Conservation (phyloP, 805 yeast species). For the Saccharomyces paradoxus region DNA sequence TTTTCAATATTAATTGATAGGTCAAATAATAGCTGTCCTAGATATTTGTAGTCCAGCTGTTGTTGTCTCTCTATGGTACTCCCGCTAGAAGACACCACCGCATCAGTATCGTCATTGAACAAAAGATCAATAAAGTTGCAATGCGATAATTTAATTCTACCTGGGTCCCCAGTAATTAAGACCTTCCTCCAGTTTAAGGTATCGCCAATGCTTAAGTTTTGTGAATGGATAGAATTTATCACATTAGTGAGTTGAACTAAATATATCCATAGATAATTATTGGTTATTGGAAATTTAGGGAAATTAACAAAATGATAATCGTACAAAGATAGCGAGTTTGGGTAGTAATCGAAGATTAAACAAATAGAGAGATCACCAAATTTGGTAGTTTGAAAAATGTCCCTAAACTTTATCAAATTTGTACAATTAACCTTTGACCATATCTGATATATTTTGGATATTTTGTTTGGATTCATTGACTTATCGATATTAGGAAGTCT, state of each 20-base stretch:
- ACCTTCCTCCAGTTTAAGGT: constrained; percentile 58
- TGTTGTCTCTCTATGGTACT: constrained; percentile 31
- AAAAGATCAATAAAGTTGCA: constrained; percentile 55
- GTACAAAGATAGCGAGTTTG: constrained; percentile 59
- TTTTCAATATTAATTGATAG: constrained; percentile 21
- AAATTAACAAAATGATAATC: constrained; percentile 53
- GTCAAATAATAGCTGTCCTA: constrained; percentile 45
- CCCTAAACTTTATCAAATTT: constrained; percentile 59
- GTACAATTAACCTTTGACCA: constrained; percentile 52
- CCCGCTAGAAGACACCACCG: constrained; percentile 3
- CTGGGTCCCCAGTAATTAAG: constrained; percentile 56
- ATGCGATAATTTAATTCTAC: constrained; percentile 62
- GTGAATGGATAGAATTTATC: constrained; percentile 53
- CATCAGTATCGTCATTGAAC: constrained; percentile 29
- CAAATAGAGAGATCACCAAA: constrained; percentile 76
- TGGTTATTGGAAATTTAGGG: constrained; percentile 38
- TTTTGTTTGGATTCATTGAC: constrained; percentile 47
- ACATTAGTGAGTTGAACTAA: constrained; percentile 69
- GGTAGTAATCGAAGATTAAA: constrained; percentile 78
- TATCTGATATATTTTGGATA: constrained; percentile 45
- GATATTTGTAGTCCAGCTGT: constrained; percentile 44
- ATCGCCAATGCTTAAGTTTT: constrained; percentile 48
- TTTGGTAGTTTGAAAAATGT: constrained; percentile 79
- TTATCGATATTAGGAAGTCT: constrained; percentile 54
- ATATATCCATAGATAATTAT: constrained; percentile 66